Base-by-base conservation (phyloP, 768 basidiomycete genomes). In the Pleurotus platypus region DNA sequence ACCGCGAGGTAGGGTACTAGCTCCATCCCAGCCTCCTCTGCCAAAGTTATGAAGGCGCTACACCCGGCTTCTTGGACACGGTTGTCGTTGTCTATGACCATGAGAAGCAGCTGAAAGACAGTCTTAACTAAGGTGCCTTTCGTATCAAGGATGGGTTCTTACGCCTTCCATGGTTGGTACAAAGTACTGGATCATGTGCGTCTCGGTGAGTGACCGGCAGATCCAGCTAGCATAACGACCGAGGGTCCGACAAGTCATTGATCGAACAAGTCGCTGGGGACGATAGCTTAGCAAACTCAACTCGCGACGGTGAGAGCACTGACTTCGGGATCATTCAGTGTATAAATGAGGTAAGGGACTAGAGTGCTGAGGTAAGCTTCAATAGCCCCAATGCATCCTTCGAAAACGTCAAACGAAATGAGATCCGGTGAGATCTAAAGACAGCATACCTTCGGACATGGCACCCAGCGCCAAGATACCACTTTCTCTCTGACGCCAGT, bases 21-120 rank as follows among this genome's bases (percentile, higher is more conserved):
- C 62, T 91, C 89, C 2, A 80, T 66, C 2, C 94, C 96, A 4
- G 97, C 97, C 69, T 98, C 97, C 70, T 99, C 97, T 70, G 98
- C 97, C 9, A 98, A 82, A 13, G 97, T 98, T 11, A 97, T 97
- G 66, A 99, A 98, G 0, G 97, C 97, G 62, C 93, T 95, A 73
- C 97, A 99, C 7, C 97, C 97, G 3, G 97, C 97, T 73, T 99
- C 97, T 75, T 99, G 97, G 1, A 99, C 97, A 24, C 94, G 90
- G 74, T 99, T 98, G 75, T 99, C 98, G 70, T 92, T 92, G 69
- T 99, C 97, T 50, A 98, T 76, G n/a, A 98, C 94, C 92, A 96
- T 98, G 55, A 92, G 87, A 58, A 99, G 86, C 49, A 99, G 86
- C 96, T 98, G 63, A 16, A 58, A 55, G 61, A 12, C 42, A 30